Evolutionary conservation across 2,329 filamentous ascomycete genomes (phyloP).

Genomic region (Hymenoscyphus fructigenus): DNA sequence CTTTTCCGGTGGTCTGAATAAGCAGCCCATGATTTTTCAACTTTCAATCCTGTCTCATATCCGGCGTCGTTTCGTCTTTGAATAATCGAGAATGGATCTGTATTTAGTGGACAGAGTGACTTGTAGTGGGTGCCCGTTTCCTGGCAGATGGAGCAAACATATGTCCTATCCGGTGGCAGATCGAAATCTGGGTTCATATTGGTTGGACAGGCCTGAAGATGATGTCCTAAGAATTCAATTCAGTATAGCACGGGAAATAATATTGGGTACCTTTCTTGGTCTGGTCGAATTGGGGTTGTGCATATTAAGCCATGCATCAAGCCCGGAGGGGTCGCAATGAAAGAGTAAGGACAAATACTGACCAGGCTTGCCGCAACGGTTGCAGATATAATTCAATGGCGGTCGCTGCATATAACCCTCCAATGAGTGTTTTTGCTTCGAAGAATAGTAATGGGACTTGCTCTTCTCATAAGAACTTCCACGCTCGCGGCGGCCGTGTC

Average conservation of each 20-base stretch:
- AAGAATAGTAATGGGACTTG: not conserved
- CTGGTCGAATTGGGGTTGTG: not conserved
- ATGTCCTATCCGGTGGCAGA: constrained; percentile 32
- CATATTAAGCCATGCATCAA: not conserved
- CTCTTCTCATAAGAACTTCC: not conserved
- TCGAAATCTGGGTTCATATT: constrained; percentile 44
- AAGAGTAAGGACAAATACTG: constrained; percentile 8
- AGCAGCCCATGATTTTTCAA: not conserved
- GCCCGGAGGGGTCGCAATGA: not conserved
- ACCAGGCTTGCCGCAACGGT: constrained; percentile 30
- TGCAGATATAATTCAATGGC: constrained; percentile 29
- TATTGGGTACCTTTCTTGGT: not conserved
- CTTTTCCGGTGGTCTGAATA: not conserved
- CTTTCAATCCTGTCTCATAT: constrained; percentile 8
- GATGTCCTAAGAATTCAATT: constrained; percentile 38
- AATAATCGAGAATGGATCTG: constrained; percentile 35
- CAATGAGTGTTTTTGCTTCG: constrained; percentile 6
- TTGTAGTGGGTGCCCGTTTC: constrained; percentile 38
- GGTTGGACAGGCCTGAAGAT: constrained; percentile 42
- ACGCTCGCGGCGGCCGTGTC: not conserved
- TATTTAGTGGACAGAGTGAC: constrained; percentile 41
- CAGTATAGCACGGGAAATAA: not conserved
- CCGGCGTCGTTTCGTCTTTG: constrained; percentile 34
- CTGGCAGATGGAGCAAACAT: constrained; percentile 40
- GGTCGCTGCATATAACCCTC: constrained; percentile 17